phyloP scores from a whole-genome alignment of 176 grass and related monocot species.

The Miscanthus lutarioriparius region DNA sequence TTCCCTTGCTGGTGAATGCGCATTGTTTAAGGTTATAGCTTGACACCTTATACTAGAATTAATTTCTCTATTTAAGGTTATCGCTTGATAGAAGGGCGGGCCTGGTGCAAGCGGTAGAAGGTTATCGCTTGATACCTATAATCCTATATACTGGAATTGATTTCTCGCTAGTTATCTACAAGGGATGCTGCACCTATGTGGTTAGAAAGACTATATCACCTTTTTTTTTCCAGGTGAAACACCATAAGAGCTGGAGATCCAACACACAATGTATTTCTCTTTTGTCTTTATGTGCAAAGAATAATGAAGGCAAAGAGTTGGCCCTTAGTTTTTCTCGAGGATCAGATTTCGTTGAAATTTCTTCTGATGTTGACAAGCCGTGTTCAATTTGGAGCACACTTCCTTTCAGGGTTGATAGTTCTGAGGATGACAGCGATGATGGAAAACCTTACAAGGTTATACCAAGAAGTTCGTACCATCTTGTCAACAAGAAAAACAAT shows the following conservation, averaged over 20 bases:
- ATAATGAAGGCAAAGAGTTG: constrained; percentile 60
- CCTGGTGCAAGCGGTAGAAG: too few relatives aligned
- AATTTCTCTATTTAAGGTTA: constrained; percentile 37
- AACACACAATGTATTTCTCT: constrained; percentile 65
- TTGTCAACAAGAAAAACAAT: constrained; percentile 79
- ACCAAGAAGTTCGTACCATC: constrained; percentile 55
- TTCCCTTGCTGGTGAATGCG: constrained; percentile 64
- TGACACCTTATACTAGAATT: constrained; percentile 19
- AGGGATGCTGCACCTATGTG: not conserved
- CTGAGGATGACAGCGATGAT: constrained; percentile 57
- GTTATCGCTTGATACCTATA: constrained; percentile 39
- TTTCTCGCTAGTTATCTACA: constrained; percentile 23
- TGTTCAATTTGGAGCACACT: constrained; percentile 58
- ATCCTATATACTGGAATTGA: constrained; percentile 13
- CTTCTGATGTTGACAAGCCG: constrained; percentile 50
- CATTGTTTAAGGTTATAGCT: constrained; percentile 75
- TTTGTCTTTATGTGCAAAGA: constrained; percentile 51
- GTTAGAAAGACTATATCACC: constrained; percentile 2
- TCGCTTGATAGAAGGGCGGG: constrained; percentile 23
- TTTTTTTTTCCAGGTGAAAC: constrained; percentile 57
- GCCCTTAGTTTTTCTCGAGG: constrained; percentile 62
- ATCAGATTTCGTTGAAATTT: constrained; percentile 74
- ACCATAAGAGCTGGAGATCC: constrained; percentile 64
- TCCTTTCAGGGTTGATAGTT: constrained; percentile 48
- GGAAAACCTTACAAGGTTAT: constrained; percentile 55